Percentiles rank a stretch among this genome's conserved stretches.
Evolutionary conservation across 306 rosid genomes (phyloP).

Genomic region (apple (Malus domestica)): DNA sequence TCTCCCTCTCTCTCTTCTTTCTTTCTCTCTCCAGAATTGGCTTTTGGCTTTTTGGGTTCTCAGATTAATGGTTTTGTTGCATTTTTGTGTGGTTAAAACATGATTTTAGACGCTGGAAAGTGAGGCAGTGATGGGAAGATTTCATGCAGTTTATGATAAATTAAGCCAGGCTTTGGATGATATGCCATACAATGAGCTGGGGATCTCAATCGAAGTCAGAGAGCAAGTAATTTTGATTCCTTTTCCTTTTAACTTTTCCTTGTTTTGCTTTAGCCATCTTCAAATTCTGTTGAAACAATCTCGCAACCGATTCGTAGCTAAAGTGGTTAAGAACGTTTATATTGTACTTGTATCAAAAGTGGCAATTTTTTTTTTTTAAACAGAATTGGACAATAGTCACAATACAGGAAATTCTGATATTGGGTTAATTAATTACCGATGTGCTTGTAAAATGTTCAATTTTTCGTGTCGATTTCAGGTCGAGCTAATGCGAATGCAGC

Average conservation of each 20-base stretch:
- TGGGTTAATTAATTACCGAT: neutral
- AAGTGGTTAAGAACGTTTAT: too few relatives aligned
- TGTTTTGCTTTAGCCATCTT: neutral
- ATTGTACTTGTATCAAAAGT: neutral
- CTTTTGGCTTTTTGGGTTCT: neutral
- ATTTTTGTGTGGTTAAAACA: neutral
- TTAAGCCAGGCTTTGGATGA: conserved; percentile 44
- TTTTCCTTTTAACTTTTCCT: neutral
- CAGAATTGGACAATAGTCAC: neutral
- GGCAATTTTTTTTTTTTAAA: neutral
- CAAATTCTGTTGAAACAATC: neutral
- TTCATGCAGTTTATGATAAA: conserved; percentile 51
- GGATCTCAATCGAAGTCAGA: conserved; percentile 60
- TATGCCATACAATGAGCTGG: conserved; percentile 55
- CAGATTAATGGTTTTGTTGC: neutral
- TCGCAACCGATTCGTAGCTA: too few relatives aligned
- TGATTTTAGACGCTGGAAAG: conserved; percentile 52
- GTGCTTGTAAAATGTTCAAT: conserved; percentile 3
- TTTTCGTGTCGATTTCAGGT: conserved; percentile 39
- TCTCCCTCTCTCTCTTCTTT: neutral
- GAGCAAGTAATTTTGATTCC: conserved; percentile 45
- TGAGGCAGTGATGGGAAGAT: conserved; percentile 60
- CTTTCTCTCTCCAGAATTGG: neutral
- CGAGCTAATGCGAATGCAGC: conserved; percentile 75
- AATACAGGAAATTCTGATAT: neutral